Conservation (phyloP, 768 basidiomycete genomes). For the Rickenella mellea region DNA sequence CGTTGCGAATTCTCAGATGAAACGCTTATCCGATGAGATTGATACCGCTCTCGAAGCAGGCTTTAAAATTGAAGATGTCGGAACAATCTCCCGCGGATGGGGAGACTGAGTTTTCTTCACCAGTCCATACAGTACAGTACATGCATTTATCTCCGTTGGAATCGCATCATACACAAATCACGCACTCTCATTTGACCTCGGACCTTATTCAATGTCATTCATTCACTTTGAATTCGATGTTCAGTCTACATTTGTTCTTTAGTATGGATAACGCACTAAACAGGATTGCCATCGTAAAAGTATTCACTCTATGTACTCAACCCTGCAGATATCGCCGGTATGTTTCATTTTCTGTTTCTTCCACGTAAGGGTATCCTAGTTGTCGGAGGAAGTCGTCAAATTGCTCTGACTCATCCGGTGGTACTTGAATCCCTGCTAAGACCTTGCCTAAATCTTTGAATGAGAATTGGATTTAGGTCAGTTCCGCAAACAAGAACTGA, state of each 20-base stretch:
- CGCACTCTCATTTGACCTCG: not conserved
- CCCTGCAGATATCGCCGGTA: constrained; percentile 63
- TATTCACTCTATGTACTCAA: constrained; percentile 12
- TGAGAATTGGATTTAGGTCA: not conserved
- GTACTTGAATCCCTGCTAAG: constrained; percentile 89
- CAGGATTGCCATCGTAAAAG: not conserved
- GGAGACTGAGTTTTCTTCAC: constrained; percentile 15
- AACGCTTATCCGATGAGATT: not conserved
- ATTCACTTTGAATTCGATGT: not conserved
- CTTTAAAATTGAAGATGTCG: constrained; percentile 20
- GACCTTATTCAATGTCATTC: not conserved
- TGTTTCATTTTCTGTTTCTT: constrained; percentile 86
- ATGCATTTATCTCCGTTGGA: not conserved
- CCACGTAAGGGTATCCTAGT: constrained; percentile 81
- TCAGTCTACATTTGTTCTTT: not conserved
- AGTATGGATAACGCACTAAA: not conserved
- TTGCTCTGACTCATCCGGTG: constrained; percentile 48
- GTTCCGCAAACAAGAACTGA: constrained; percentile 1
- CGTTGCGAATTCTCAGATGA: not conserved
- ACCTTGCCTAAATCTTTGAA: constrained; percentile 93
- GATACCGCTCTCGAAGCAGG: constrained; percentile 5
- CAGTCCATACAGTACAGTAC: not conserved
- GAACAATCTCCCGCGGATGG: constrained; percentile 23
- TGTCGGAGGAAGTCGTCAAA: constrained; percentile 71
- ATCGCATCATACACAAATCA: not conserved